Evolutionary conservation across 2,329 filamentous ascomycete species (phyloP).

Genomic region (Pezicula radicicola): DNA sequence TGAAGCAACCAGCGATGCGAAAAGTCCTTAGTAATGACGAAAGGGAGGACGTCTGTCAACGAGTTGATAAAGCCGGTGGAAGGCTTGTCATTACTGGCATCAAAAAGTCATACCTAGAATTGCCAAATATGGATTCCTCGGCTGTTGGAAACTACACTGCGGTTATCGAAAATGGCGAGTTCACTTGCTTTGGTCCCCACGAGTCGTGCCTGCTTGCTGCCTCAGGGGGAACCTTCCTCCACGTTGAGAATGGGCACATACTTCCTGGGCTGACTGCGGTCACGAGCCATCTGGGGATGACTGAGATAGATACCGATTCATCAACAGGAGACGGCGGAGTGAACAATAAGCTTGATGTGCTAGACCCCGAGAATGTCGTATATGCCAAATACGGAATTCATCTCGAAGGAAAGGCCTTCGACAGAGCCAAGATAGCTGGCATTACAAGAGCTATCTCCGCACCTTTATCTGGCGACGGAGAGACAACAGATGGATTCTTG

Average conservation of each 20-base stretch:
- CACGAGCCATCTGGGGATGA: constrained; percentile 43
- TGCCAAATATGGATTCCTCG: not conserved
- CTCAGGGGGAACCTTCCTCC: constrained; percentile 24
- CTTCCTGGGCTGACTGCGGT: constrained; percentile 48
- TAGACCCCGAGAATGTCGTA: constrained; percentile 27
- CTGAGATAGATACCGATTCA: constrained; percentile 43
- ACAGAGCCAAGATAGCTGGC: constrained; percentile 39
- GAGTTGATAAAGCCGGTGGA: constrained; percentile 15
- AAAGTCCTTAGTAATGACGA: constrained; percentile 17
- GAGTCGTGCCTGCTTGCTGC: constrained; percentile 28
- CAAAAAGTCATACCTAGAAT: constrained; percentile 30
- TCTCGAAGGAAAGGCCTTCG: constrained; percentile 38
- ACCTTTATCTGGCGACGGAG: constrained; percentile 20
- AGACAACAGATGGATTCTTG: constrained; percentile 26
- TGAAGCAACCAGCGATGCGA: constrained; percentile 20
- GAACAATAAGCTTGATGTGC: constrained; percentile 21
- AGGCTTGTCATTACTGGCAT: constrained; percentile 37
- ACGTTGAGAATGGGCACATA: constrained; percentile 43
- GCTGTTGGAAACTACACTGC: constrained; percentile 29
- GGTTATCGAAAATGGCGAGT: constrained; percentile 36
- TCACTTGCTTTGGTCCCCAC: constrained; percentile 34
- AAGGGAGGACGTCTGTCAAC: constrained; percentile 23
- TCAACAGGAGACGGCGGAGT: constrained; percentile 44
- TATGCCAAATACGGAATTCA: constrained; percentile 39
- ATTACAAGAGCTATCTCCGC: constrained; percentile 40